Base-by-base conservation (phyloP, 371 early-diverging fungal genomes). In the Mucor racemosus region DNA sequence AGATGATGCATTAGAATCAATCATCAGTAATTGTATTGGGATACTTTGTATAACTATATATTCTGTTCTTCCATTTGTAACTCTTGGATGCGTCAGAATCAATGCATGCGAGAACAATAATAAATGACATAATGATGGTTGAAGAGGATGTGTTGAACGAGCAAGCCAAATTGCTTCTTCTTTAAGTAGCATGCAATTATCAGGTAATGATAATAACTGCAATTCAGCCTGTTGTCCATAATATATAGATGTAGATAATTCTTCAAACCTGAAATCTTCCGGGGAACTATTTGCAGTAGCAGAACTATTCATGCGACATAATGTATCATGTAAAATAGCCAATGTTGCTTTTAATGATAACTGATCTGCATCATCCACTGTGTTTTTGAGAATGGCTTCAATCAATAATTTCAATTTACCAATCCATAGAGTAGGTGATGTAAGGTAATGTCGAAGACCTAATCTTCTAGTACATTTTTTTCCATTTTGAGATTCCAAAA, bases 71-170 rank as follows among this genome's bases (percentile, higher is more conserved):
- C 66, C 62, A 5, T 50, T 46, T 3, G n/a, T 38, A 1, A 66
- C 55, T 7, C 68, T 65, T 7, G 70, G 72, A 21, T 69, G 68
- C 1, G 77, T 77, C 33, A 80, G 41, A 8, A 80, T 42, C 9
- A 80, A 33, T 1, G 71, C 65, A 66, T 80, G 80, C 11, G 80
- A 64, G 35, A 80, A 80, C n/a, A 80, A 54, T 31, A 80, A 74
- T 11, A 80, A 9, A 48, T 76, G 71, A 17, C 76, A 75, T n/a
- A 63, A 34, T 0, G 59, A 62, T 2, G 68, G 63, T 3, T 57
- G 66, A 4, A 77, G 62, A 7, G 80, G 76, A 60, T 76, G 77
- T 0, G 63, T 67, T 0, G 76, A 68, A 3, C 76, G 62, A 4
- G 74, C 66, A 0, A 80, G 63, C 48, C 67, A 62, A 8, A 80